Evolutionary conservation across 2,329 filamentous ascomycete species (phyloP), one percentile per base, ranked within the genome.

Genomic region (Fusarium austroafricanum): DNA sequence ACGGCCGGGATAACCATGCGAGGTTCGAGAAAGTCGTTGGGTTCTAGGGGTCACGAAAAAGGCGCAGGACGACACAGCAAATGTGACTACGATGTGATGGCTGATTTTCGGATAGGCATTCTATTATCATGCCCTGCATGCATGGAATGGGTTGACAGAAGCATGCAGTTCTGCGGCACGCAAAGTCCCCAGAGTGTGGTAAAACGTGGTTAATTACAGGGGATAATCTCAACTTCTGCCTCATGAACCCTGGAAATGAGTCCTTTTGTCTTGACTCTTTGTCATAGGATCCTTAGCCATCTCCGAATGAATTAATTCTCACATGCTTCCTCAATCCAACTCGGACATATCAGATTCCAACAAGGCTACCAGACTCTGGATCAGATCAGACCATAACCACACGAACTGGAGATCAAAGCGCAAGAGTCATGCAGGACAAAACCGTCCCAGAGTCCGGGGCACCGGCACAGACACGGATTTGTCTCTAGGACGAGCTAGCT

Each of bases 401-500:
- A 28, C 39, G 17, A 47, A 45, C 39, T 50, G 39, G 20, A 43
- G 39, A 51, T 18, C 37, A 63, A 33, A 47, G 63, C 33, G 50
- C 39, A 66, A 68, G 66, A 68, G 66, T 68, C 66, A 69, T 69
- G 65, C 44, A 58, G 42, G 35, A 52, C 61, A 66, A 53, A 55
- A 20, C 39, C 49, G 18, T 60, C 39, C 10, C 44, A 23, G 26
- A 67, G 61, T 67, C 66, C 20, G 64, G 55, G 68, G 62, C 59
- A 61, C 58, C 58, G 44, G 58, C 43, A 49, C 56, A 49, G 52
- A 61, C 49, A 59, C 64, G 61, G 65, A 43, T 62, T 58, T 65
- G 57, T 58, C 47, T 68, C 66, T 71, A 71, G 59, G 61, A 56
- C 50, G 33, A 60, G 67, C 52, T 73, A 73, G 67, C 44, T 55